Evolutionary conservation across 116 monocot species (phyloP).

Genomic region (Papilionanthe hybrid): DNA sequence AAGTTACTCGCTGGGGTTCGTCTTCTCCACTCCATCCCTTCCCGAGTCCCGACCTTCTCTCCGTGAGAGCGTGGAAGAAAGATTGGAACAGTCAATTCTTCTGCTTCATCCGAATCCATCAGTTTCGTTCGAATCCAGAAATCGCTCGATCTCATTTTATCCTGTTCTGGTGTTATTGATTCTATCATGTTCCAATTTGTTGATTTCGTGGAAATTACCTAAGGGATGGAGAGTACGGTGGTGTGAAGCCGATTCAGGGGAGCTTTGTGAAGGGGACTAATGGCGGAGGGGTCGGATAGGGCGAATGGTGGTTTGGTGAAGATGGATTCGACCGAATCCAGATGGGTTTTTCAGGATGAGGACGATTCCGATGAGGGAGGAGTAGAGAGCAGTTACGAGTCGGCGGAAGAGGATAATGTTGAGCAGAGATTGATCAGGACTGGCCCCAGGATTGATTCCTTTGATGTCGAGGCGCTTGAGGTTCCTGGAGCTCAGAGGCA

Average conservation of each 20-base stretch:
- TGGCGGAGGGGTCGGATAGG: slow-evolving; percentile 29
- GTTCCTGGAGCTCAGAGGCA: slow-evolving; percentile 58
- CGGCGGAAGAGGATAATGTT: slow-evolving; percentile 43
- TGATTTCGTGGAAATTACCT: neutral
- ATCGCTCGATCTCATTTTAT: neutral
- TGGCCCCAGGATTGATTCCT: slow-evolving; percentile 82
- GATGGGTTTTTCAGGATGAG: slow-evolving; percentile 57
- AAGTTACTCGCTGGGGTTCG: too few relatives aligned
- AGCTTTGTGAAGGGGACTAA: neutral
- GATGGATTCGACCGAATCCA: slow-evolving; percentile 70
- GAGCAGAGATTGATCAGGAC: slow-evolving; percentile 73
- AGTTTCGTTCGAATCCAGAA: neutral
- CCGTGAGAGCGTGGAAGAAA: too few relatives aligned
- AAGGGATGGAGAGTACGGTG: neutral
- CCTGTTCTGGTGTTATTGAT: neutral
- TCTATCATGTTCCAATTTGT: neutral
- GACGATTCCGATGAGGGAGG: slow-evolving; percentile 37
- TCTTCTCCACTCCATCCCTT: too few relatives aligned
- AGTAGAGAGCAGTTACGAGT: slow-evolving; percentile 25
- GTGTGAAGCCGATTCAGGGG: neutral
- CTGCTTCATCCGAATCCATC: neutral
- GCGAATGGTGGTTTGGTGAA: slow-evolving; percentile 39
- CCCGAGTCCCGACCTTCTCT: too few relatives aligned
- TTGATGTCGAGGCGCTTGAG: slow-evolving; percentile 94
- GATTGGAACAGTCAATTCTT: too few relatives aligned